Conservation (phyloP, 352 stramenopile species). For the Pythium periplocum region DNA sequence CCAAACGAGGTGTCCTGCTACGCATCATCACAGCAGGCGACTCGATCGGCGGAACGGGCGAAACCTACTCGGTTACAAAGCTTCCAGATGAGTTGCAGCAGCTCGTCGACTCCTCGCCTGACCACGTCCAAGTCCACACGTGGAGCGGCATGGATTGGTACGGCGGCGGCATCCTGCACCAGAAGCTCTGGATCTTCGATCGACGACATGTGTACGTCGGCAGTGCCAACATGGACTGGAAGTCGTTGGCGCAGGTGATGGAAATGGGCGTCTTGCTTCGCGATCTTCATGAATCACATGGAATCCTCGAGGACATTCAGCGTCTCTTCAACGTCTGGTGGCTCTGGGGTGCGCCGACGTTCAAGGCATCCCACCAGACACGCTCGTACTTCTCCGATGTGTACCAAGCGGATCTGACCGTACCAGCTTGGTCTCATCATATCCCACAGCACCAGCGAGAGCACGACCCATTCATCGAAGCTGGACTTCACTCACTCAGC, state of each 20-base stretch:
- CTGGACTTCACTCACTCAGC: slow-evolving; percentile 30
- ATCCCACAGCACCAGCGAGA: slow-evolving; percentile 24
- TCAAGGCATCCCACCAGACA: slow-evolving; percentile 15
- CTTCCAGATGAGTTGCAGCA: slow-evolving; percentile 56
- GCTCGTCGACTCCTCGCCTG: slow-evolving; percentile 24
- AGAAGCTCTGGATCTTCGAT: slow-evolving; percentile 82
- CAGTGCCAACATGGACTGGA: slow-evolving; percentile 86
- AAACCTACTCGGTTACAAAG: neutral
- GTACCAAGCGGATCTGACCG: slow-evolving; percentile 50
- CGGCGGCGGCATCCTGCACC: slow-evolving; percentile 72
- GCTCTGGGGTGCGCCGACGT: slow-evolving; percentile 37
- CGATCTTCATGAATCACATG: slow-evolving; percentile 25
- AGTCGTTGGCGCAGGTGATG: slow-evolving; percentile 80
- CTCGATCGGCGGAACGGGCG: slow-evolving; percentile 6
- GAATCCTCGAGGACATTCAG: slow-evolving; percentile 46
- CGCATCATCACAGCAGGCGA: slow-evolving; percentile 44
- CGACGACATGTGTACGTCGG: slow-evolving; percentile 59
- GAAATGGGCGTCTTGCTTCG: slow-evolving; percentile 71
- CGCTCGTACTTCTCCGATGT: slow-evolving; percentile 44
- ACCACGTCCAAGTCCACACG: slow-evolving; percentile 39
- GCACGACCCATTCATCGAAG: slow-evolving; percentile 45
- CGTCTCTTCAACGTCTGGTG: slow-evolving; percentile 74
- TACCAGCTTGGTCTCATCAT: slow-evolving; percentile 58
- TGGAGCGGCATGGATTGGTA: slow-evolving; percentile 74
- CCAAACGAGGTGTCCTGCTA: slow-evolving; percentile 43